A percentile compares a stretch with the other conserved stretches of the same genome.
Evolutionary conservation across 257 asterid species (phyloP).

Genomic region (Solanum tarijense): DNA sequence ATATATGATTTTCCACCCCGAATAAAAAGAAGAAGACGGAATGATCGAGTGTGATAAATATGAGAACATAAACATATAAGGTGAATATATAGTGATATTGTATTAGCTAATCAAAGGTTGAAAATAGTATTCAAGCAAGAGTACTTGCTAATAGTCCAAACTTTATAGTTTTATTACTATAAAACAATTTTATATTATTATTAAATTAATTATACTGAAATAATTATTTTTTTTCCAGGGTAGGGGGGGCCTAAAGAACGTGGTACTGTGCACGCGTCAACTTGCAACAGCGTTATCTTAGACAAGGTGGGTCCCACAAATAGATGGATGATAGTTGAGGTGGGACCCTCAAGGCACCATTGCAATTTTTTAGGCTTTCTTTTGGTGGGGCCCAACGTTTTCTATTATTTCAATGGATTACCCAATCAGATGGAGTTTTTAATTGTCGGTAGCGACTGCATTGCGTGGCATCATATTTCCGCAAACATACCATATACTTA

Average conservation of each 20-base stretch:
- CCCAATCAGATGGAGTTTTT: neutral
- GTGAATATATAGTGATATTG: neutral
- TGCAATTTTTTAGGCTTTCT: neutral
- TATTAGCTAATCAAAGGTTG: neutral
- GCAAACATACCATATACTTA: neutral
- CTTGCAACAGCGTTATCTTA: neutral
- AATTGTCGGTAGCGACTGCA: constrained; percentile 11
- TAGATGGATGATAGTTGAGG: neutral
- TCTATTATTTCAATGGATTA: neutral
- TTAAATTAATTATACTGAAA: neutral
- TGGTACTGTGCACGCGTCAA: neutral
- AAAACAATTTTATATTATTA: neutral
- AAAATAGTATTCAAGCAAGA: neutral
- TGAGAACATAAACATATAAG: neutral
- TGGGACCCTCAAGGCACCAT: neutral
- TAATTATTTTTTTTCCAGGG: neutral
- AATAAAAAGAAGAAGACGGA: neutral
- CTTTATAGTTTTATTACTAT: neutral
- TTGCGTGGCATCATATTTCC: neutral
- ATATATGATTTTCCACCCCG: no score
- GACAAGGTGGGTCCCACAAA: neutral
- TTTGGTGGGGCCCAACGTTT: neutral
- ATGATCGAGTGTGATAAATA: neutral
- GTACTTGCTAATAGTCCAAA: neutral
- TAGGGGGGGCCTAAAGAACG: neutral